phyloP scores from a whole-genome alignment of 2,329 filamentous ascomycete genomes.

The Nothophoma quercina region DNA sequence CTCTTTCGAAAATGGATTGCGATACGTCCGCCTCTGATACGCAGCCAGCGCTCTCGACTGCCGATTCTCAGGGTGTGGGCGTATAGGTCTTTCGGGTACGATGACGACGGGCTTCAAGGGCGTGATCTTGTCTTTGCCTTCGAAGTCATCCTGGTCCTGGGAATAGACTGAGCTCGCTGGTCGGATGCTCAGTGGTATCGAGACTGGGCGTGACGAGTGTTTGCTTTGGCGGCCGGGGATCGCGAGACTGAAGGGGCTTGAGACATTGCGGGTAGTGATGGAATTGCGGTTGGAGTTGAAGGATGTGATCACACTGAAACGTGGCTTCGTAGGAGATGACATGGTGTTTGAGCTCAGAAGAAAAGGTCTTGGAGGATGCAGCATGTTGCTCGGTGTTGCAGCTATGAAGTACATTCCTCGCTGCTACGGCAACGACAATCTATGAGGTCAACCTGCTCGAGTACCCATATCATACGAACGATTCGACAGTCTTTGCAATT shows the following conservation, averaged over 20 bases:
- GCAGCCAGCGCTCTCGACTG: conserved; percentile 10
- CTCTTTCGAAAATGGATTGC: conserved; percentile 1
- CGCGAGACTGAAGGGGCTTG: conserved; percentile 26
- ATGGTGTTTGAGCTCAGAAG: background rate
- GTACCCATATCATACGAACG: too few species aligned
- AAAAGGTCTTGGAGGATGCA: background rate
- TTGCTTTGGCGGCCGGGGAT: conserved; percentile 18
- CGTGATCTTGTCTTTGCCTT: conserved; percentile 10
- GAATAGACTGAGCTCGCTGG: conserved; percentile 8
- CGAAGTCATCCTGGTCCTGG: conserved; percentile 6
- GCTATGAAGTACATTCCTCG: conserved; percentile 5
- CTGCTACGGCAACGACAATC: conserved; percentile 4
- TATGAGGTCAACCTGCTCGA: background rate
- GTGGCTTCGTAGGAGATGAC: conserved; percentile 13
- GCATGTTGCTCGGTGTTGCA: background rate
- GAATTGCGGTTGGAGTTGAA: conserved; percentile 7
- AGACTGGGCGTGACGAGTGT: conserved; percentile 4
- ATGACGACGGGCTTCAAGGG: conserved; percentile 14
- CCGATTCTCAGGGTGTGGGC: conserved; percentile 5
- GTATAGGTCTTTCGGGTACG: conserved; percentile 11
- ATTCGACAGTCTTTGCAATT: background rate
- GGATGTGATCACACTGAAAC: conserved; percentile 9
- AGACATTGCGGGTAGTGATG: conserved; percentile 18
- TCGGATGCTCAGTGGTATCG: conserved; percentile 8
- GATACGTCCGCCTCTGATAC: conserved; percentile 14